A percentile compares a stretch with the other conserved stretches of the same genome.
Evolutionary conservation across 495 filamentous ascomycete genomes (phyloP).

Genomic region (Xylaria longipes): DNA sequence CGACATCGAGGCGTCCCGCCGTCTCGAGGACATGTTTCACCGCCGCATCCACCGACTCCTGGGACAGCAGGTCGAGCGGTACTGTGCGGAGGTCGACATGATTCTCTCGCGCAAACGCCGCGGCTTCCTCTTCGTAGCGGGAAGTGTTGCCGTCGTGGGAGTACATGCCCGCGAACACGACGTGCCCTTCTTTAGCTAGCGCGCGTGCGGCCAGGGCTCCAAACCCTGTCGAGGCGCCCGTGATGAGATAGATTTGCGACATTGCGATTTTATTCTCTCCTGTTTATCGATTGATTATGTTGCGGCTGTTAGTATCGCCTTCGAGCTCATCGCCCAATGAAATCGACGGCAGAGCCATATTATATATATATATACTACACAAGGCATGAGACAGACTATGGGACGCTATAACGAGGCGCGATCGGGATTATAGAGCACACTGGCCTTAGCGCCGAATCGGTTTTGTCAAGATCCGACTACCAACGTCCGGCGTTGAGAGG

Average conservation of each 20-base stretch:
- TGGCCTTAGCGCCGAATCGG: conserved; percentile 4
- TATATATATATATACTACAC: neutral
- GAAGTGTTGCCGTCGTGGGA: conserved; percentile 29
- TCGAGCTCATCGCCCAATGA: neutral
- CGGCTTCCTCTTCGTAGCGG: conserved; percentile 23
- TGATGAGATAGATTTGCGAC: conserved; percentile 27
- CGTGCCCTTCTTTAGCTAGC: conserved; percentile 31
- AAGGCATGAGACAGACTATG: neutral
- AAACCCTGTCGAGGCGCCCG: conserved; percentile 30
- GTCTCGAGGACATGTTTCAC: conserved; percentile 24
- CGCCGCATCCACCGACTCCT: conserved; percentile 29
- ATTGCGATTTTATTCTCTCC: conserved; percentile 1
- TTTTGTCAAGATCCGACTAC: neutral
- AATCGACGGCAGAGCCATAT: neutral
- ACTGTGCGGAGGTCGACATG: conserved; percentile 32
- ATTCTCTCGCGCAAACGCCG: conserved; percentile 24
- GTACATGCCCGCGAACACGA: conserved; percentile 38
- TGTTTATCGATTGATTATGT: neutral
- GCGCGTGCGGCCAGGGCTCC: conserved; percentile 32
- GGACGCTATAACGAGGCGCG: neutral
- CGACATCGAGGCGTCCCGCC: conserved; percentile 30
- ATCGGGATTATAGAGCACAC: conserved; percentile 17
- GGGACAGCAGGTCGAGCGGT: conserved; percentile 30
- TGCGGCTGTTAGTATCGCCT: neutral
- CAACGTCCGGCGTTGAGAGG: neutral